These are phyloP conservation scores for Dactylellina haptotyla DNA, from an alignment of 2,329 filamentous ascomycete species.

Conservation along the genomic window DNA sequence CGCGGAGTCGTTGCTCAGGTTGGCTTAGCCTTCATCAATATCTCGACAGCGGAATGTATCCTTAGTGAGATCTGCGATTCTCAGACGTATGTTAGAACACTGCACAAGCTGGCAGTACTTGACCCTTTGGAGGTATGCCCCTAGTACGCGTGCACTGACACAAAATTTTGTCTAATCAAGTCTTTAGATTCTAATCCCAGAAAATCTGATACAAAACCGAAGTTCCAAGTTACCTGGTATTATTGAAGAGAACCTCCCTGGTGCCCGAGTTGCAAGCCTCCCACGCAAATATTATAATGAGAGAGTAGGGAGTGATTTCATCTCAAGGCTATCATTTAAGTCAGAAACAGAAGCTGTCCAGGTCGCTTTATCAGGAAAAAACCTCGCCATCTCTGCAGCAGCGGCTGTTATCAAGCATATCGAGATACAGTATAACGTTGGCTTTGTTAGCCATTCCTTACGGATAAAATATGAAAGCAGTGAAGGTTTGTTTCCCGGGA, in stretches of 20 bases:
- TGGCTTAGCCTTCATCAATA: conserved; percentile 85
- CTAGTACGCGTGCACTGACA: background rate
- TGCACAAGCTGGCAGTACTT: conserved; percentile 85
- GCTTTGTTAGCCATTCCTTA: conserved; percentile 81
- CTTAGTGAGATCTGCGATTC: conserved; percentile 93
- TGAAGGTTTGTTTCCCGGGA: conserved; percentile 56
- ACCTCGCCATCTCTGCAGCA: conserved; percentile 57
- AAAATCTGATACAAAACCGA: conserved; percentile 56
- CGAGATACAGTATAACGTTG: conserved; percentile 73
- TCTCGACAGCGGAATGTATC: conserved; percentile 75
- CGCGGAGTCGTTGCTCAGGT: conserved; percentile 86
- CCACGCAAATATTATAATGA: conserved; percentile 89
- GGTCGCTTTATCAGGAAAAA: conserved; percentile 57
- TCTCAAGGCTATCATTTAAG: conserved; percentile 79
- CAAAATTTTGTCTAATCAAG: background rate
- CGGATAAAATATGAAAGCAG: conserved; percentile 78
- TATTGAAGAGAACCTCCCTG: conserved; percentile 75
- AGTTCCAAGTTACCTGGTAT: conserved; percentile 64
- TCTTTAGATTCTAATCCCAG: conserved; percentile 75
- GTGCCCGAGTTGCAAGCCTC: conserved; percentile 71
- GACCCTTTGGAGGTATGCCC: conserved; percentile 70
- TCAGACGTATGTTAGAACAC: conserved; percentile 86
- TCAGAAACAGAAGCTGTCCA: conserved; percentile 80
- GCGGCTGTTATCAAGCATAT: conserved; percentile 73
- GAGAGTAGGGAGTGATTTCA: conserved; percentile 76